Evolutionary conservation across 2,329 filamentous ascomycete genomes (phyloP), one percentile per base, ranked within the genome.

Genomic region (Colletotrichum karsti): DNA sequence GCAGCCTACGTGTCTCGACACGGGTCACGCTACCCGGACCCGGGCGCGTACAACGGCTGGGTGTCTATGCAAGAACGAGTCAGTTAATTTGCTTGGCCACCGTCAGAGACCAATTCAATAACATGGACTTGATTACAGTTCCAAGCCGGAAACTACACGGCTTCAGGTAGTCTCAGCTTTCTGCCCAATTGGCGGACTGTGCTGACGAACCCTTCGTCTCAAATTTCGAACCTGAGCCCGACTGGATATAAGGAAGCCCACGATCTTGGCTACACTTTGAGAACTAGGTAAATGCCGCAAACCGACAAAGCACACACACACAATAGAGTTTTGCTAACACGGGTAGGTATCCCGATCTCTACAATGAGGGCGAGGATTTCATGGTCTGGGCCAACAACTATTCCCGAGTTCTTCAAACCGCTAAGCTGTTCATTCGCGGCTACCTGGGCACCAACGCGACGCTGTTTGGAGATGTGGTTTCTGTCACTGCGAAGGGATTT

Each of bases 301-400:
- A 10, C 22, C 33, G 33, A 13, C 33, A 13, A 8, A 7, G 3
- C 12, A 10, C 12, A 50, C 5, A 6, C 50, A 7, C 13, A 9
- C 13, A 4, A 26, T n/a, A n/a, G n/a, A 7, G 9, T 5, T 48
- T 24, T 26, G 48, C 41, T 67, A 6, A 67, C 24, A 8, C 10
- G 2, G 22, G 7, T 12, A 81, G 80, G 56, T 85, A 85, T 63
- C 82, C 83, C 0, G 76, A 84, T 39, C 81, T 91, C 18, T 87
- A 87, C 71, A 72, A 74, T 1, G 81, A 85, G 56, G 82, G 83
- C 7, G 79, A 83, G 5, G 74, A 80, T 8, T 91, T 91, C 72
- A 80, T 85, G 8, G 84, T 90, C 7, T 92, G 88, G 88, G 85
- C 88, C 18, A 92, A 92, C 74, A 87, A 89, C 72, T 92, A 92